Percentiles rank a stretch among this genome's conserved stretches.
phyloP scores from a whole-genome alignment of 2,329 filamentous ascomycete species.

The Aspergillus udagawae region DNA sequence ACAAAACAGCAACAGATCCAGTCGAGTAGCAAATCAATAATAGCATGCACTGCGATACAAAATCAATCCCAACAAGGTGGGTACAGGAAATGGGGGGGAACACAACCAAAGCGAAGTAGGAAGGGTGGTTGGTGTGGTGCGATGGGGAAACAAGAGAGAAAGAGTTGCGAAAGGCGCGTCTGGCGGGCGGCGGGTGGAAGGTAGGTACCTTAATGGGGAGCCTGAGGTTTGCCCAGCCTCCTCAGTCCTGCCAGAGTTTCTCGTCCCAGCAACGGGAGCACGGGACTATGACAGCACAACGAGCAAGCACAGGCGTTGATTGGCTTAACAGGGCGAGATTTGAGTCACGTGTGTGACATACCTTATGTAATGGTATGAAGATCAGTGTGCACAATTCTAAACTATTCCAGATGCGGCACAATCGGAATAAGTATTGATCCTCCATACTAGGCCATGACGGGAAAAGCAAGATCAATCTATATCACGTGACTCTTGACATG shows the following conservation, averaged over 20 bases:
- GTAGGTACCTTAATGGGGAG: neutral
- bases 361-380: conserved; percentile 2
- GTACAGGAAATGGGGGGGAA: conserved; percentile 8
- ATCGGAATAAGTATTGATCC: conserved; percentile 15
- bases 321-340: conserved; percentile 17
- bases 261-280: neutral
- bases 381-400: neutral
- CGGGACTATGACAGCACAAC: neutral
- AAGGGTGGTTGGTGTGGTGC: conserved; percentile 4
- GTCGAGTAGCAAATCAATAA: neutral
- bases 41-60: neutral
- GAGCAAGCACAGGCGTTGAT: conserved; percentile 3
- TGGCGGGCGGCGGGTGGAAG: neutral
- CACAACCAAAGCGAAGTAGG: neutral
- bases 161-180: conserved; percentile 3
- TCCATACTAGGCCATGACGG: conserved; percentile 12
- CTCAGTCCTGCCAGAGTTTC: neutral
- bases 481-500: conserved; percentile 23
- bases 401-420: conserved; percentile 12
- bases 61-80: neutral
- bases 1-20: neutral
- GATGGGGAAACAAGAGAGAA: conserved; percentile 2
- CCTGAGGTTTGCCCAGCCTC: conserved; percentile 11
- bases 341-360: conserved; percentile 25
- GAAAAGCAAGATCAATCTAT: conserved; percentile 13